These are phyloP conservation scores for Decorospora gaudefroyi DNA, from an alignment of 2,329 filamentous ascomycete species.

Conservation along the genomic window DNA sequence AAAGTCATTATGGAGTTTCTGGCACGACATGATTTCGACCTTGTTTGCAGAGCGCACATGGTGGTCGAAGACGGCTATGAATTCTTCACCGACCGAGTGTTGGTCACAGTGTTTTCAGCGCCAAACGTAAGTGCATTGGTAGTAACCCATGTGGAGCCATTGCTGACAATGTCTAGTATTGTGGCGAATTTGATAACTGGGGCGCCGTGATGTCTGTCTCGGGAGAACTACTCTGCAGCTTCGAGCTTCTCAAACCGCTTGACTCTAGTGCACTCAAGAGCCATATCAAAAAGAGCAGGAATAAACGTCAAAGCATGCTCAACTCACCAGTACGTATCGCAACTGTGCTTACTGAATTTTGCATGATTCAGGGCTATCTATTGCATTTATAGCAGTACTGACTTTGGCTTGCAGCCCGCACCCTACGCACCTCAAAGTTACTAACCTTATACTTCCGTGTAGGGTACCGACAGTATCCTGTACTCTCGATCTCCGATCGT, in stretches of 20 bases:
- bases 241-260: constrained; percentile 92
- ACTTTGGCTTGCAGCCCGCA: constrained; percentile 50
- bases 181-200: constrained; percentile 99
- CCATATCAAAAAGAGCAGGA: constrained; percentile 97
- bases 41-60: constrained; percentile 98
- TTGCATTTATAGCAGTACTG: constrained; percentile 37
- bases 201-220: constrained; percentile 99
- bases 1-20: constrained; percentile 97
- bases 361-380: constrained; percentile 30
- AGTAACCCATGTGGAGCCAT: neutral
- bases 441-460: constrained; percentile 42
- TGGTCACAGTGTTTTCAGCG: constrained; percentile 97
- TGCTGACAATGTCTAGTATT: constrained; percentile 68
- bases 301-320: constrained; percentile 90
- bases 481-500: constrained; percentile 21
- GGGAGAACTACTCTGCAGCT: constrained; percentile 89
- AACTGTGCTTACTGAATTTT: constrained; percentile 19
- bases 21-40: constrained; percentile 91
- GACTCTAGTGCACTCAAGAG: constrained; percentile 96
- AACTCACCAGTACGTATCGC: constrained; percentile 85
- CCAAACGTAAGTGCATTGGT: constrained; percentile 76
- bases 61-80: constrained; percentile 99
- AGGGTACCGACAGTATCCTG: constrained; percentile 26
- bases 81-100: constrained; percentile 92
- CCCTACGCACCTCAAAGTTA: constrained; percentile 58